A percentile compares a stretch with the other conserved stretches of the same genome.
phyloP scores from a whole-genome alignment of 2,329 filamentous ascomycete genomes.

The Colletotrichum limetticola region DNA sequence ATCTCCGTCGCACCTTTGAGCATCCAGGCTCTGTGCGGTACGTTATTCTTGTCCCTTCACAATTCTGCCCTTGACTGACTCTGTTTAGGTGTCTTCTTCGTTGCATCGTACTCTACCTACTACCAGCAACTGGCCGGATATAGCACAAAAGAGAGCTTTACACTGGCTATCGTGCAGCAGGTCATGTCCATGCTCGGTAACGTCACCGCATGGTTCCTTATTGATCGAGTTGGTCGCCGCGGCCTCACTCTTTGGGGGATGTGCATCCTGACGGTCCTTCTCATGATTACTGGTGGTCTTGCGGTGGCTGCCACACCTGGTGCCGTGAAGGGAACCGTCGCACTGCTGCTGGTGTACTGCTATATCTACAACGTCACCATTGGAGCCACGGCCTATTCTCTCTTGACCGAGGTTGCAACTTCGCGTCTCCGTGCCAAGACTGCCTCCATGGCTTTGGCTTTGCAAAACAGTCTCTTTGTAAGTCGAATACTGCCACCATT shows the following conservation, averaged over 20 bases:
- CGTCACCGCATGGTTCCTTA: slow-evolving; percentile 45
- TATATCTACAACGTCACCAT: slow-evolving; percentile 53
- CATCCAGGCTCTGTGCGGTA: slow-evolving; percentile 48
- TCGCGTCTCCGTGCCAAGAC: slow-evolving; percentile 51
- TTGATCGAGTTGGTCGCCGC: slow-evolving; percentile 45
- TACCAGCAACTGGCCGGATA: slow-evolving; percentile 55
- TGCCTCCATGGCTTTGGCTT: slow-evolving; percentile 48
- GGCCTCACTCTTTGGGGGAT: slow-evolving; percentile 46
- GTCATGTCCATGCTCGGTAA: slow-evolving; percentile 43
- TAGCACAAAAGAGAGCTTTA: slow-evolving; percentile 46
- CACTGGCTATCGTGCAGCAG: slow-evolving; percentile 46
- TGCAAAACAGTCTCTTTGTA: slow-evolving; percentile 46
- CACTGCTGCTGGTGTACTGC: slow-evolving; percentile 50
- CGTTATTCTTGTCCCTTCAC: slow-evolving; percentile 44
- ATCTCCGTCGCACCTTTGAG: slow-evolving; percentile 49
- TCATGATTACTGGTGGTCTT: slow-evolving; percentile 45
- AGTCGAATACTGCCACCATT: background rate
- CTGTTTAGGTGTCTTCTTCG: background rate
- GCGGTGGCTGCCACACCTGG: slow-evolving; percentile 34
- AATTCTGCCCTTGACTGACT: background rate
- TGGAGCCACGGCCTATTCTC: slow-evolving; percentile 49
- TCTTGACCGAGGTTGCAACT: slow-evolving; percentile 51
- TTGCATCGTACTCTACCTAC: slow-evolving; percentile 48
- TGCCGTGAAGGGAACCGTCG: slow-evolving; percentile 42
- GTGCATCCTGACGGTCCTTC: slow-evolving; percentile 41